Evolutionary conservation across 306 rosid species (phyloP).

Genomic region (Albizia julibrissin): DNA sequence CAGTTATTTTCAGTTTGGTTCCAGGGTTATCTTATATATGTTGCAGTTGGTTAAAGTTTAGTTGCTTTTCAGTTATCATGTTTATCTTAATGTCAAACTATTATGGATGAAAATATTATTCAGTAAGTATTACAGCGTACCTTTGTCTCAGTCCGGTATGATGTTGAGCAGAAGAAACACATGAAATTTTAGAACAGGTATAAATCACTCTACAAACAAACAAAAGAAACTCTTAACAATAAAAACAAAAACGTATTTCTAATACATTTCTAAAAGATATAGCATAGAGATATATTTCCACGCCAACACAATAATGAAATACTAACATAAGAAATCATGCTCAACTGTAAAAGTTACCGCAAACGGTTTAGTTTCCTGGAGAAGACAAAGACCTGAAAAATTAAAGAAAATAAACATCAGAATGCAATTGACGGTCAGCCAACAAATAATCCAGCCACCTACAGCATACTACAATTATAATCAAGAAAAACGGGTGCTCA

Average conservation of each 20-base stretch:
- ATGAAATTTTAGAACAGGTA: slow-evolving; percentile 74
- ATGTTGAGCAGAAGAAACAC: slow-evolving; percentile 92
- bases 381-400: slow-evolving; percentile 47
- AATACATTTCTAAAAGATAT: slow-evolving; percentile 22
- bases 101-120: background rate
- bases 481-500: too few relatives aligned
- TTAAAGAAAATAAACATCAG: too few relatives aligned
- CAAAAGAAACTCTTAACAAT: slow-evolving; percentile 20
- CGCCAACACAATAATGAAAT: slow-evolving; percentile 15
- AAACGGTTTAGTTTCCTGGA: slow-evolving; percentile 87
- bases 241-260: slow-evolving; percentile 17
- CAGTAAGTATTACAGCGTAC: slow-evolving; percentile 36
- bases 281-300: slow-evolving; percentile 2
- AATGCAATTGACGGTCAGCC: too few relatives aligned
- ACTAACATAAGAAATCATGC: slow-evolving; percentile 17
- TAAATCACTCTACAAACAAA: slow-evolving; percentile 84
- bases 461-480: too few relatives aligned
- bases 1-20: too few relatives aligned
- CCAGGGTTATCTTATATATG: too few relatives aligned
- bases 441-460: too few relatives aligned
- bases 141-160: slow-evolving; percentile 93
- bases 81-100: too few relatives aligned
- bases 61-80: too few relatives aligned
- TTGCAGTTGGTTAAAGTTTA: too few relatives aligned
- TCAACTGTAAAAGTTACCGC: slow-evolving; percentile 53